Evolutionary conservation across 768 basidiomycete genomes (phyloP).

Genomic region (Rhodotorula sphaerocarpa): DNA sequence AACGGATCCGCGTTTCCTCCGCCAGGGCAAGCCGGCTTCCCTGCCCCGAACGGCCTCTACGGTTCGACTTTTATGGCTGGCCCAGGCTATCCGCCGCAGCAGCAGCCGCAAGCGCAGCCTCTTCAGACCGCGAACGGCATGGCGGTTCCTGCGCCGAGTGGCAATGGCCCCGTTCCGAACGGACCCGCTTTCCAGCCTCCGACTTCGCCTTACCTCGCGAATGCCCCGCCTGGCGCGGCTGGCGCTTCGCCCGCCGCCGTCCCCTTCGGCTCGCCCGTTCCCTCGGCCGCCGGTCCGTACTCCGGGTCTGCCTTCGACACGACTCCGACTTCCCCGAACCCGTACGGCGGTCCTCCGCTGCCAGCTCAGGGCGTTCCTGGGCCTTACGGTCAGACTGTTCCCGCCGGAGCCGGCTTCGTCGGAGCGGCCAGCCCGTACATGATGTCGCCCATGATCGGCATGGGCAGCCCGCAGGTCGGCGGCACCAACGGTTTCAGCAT

Average conservation of each 20-base stretch:
- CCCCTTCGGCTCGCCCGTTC: conserved; percentile 5
- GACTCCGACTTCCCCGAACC: conserved; percentile 18
- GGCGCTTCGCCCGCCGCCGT: not conserved
- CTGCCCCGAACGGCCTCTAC: not conserved
- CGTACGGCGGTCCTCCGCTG: conserved; percentile 6
- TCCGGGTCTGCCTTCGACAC: conserved; percentile 14
- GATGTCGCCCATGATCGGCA: conserved; percentile 26
- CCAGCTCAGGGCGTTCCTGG: not conserved
- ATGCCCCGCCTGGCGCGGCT: not conserved
- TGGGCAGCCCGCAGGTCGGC: conserved; percentile 23
- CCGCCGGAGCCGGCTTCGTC: not conserved
- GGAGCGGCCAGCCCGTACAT: conserved; percentile 20
- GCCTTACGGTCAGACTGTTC: conserved; percentile 7
- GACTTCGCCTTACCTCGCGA: conserved; percentile 14
- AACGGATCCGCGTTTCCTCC: not conserved
- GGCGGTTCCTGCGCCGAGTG: not conserved
- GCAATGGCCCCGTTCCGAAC: not conserved
- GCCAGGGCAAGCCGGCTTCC: not conserved
- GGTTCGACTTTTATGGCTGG: not conserved
- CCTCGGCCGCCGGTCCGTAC: not conserved
- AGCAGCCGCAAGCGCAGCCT: not conserved
- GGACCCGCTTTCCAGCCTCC: conserved; percentile 1
- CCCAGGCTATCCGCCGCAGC: conserved; percentile 1
- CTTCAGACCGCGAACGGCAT: not conserved
- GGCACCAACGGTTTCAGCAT: conserved; percentile 2